A percentile compares a stretch with the other conserved stretches of the same genome.
Evolutionary conservation across 176 grass and related monocot genomes (phyloP).

Genomic region (Eremochloa ophiuroides): DNA sequence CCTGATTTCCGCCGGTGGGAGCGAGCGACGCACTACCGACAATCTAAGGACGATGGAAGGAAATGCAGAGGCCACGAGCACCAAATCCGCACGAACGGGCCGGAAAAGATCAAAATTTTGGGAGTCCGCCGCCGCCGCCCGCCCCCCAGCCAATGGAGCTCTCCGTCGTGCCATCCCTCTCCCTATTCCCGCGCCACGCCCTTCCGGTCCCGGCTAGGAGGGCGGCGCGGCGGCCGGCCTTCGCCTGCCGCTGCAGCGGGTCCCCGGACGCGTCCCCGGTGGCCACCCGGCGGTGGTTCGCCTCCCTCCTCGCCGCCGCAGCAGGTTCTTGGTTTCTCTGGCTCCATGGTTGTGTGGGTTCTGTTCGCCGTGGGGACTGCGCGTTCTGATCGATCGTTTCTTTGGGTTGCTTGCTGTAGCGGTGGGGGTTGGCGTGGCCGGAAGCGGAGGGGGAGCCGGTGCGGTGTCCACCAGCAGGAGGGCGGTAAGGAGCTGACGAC

Average conservation of each 20-base stretch:
- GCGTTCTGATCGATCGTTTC: constrained; percentile 1
- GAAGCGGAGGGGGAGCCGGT: constrained; percentile 36
- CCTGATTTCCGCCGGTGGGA: neutral
- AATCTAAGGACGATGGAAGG: neutral
- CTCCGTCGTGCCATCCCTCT: constrained; percentile 33
- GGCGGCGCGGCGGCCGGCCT: neutral
- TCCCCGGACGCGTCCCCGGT: neutral
- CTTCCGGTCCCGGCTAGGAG: neutral
- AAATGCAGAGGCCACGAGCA: constrained; percentile 37
- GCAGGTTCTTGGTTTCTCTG: constrained; percentile 15
- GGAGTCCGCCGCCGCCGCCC: neutral
- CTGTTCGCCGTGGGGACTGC: neutral
- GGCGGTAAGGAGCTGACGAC: constrained; percentile 55
- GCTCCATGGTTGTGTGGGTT: neutral
- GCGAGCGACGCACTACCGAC: neutral
- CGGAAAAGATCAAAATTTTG: constrained; percentile 9
- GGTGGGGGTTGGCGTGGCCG: constrained; percentile 24
- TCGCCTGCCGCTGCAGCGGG: constrained; percentile 34
- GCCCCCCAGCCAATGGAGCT: constrained; percentile 48
- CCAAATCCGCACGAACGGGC: constrained; percentile 13
- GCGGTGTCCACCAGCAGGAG: constrained; percentile 91
- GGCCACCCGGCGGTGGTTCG: constrained; percentile 34
- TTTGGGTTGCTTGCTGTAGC: constrained; percentile 5
- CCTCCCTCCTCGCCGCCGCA: constrained; percentile 37
- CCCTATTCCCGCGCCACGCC: constrained; percentile 11